These are phyloP conservation scores for Ophiostoma piceae DNA, from an alignment of 2,329 filamentous ascomycete species.

Conservation along the genomic window DNA sequence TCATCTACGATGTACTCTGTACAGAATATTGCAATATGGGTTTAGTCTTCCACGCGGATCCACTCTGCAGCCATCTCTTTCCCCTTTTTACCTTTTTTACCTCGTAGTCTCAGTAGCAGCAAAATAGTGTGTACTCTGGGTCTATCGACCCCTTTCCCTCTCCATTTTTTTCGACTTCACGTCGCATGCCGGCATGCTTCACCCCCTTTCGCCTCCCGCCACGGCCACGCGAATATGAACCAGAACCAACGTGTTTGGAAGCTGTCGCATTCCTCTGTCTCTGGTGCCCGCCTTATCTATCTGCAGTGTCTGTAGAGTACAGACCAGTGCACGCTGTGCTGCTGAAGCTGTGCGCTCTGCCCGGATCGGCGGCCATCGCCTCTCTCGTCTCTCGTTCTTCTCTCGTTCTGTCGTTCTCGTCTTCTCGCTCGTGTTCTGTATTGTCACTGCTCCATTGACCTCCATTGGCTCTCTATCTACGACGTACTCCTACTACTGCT, in stretches of 20 bases:
- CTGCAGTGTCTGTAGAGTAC: background rate
- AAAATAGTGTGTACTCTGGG: background rate
- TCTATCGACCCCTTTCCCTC: slow-evolving; percentile 10
- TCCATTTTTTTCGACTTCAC: slow-evolving; percentile 15
- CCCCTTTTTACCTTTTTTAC: slow-evolving; percentile 16
- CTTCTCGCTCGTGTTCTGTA: background rate
- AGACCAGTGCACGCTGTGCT: background rate
- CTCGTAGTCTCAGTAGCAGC: background rate
- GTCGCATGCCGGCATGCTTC: slow-evolving; percentile 17
- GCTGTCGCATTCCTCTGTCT: slow-evolving; percentile 14
- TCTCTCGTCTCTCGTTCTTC: background rate
- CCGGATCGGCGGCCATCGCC: background rate
- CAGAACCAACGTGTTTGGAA: slow-evolving; percentile 18
- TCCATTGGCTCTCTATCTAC: background rate
- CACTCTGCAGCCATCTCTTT: slow-evolving; percentile 11
- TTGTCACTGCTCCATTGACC: background rate
- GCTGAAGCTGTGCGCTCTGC: background rate
- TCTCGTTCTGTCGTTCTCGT: background rate
- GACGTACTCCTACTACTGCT: background rate
- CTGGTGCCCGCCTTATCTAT: background rate
- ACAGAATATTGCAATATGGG: background rate
- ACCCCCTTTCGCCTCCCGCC: slow-evolving; percentile 20
- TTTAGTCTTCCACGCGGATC: background rate
- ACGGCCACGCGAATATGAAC: slow-evolving; percentile 7
- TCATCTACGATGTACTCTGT: too few species aligned